Base-by-base conservation (phyloP, 176 grass and related monocot genomes). In the Phoenix dactylifera region DNA sequence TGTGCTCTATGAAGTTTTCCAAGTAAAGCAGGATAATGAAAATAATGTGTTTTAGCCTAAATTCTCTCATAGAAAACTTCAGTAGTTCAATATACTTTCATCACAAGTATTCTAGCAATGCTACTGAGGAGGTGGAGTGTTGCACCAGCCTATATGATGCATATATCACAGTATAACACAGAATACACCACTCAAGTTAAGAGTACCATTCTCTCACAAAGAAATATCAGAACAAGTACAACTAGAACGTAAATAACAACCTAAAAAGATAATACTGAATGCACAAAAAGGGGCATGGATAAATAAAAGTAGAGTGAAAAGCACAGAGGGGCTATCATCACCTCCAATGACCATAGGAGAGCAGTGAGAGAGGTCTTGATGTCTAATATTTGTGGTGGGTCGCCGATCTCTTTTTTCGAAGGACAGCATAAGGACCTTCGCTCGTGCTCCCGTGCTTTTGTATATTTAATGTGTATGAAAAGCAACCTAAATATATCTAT, bases 191-290 rank as follows among this genome's bases (percentile, higher is more conserved):
- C 35, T 44, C 35, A 44, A 44, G 35, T 44, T 44, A 44, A 44
- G 64, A 22, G 20, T 52, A 60, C 22, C 18, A 51, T 51, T 26
- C 12, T 25, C 57, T 52, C 32, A 16, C 17, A n/a, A 59, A 50
- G 9, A 70, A 49, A 15, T 59, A 4, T 18, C 15, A 15, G 50
- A 52, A 29, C 25, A 53, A 51, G 69, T 72, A 61, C 58, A 60
- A 28, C 9, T 30, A 32, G 58, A 25, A 72, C 48, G 53, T 53
- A 35, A 72, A 72, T 52, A 71, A 72, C 48, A 72, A 17, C 25
- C 58, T 35, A 63, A 39, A 63, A 52, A 49, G 58, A 63, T 18
- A 17, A 66, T 51, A 50, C 15, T 32, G n/a, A 12, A 39, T 4
- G 24, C 22, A 28, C 19, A 50, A 15, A 16, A 30, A 50, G 39